These are phyloP conservation scores for Nephromyces sp. DNA, from an alignment of 169 alveolate genomes.

Conservation along the genomic window DNA sequence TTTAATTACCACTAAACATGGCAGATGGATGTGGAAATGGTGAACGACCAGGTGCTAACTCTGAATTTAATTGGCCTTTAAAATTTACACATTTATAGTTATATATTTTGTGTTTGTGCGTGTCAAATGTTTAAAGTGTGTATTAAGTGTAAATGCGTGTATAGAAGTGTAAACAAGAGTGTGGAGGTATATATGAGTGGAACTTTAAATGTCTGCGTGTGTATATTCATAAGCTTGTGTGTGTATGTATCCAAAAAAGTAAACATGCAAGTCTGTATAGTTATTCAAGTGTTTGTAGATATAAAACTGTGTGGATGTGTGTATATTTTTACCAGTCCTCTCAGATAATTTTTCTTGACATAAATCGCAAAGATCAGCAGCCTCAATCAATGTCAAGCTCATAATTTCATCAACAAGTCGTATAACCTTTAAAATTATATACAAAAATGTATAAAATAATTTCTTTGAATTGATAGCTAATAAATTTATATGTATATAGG, in stretches of 20 bases:
- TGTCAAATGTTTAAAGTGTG: too few species aligned
- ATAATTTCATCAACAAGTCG: slow-evolving; percentile 66
- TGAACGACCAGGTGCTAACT: slow-evolving; percentile 49
- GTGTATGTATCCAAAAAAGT: neutral
- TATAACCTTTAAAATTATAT: slow-evolving; percentile 44
- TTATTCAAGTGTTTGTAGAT: neutral
- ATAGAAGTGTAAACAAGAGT: too few species aligned
- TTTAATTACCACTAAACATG: slow-evolving; percentile 50
- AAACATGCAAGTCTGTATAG: neutral
- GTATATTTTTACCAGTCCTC: slow-evolving; percentile 25
- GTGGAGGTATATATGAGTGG: too few species aligned
- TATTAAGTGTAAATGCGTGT: too few species aligned
- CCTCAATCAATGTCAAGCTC: slow-evolving; percentile 63
- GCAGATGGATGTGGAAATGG: slow-evolving; percentile 71
- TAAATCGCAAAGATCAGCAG: slow-evolving; percentile 72
- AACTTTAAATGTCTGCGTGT: too few species aligned
- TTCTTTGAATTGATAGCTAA: neutral
- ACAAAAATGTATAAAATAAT: neutral
- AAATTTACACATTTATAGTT: too few species aligned
- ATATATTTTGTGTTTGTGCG: too few species aligned
- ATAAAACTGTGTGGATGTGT: too few species aligned
- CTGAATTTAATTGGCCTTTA: slow-evolving; percentile 27
- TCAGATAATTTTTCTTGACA: slow-evolving; percentile 51
- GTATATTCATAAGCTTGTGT: too few species aligned
- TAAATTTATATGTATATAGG: neutral